Percentiles rank a stretch among this genome's conserved stretches.
phyloP scores from a whole-genome alignment of 805 yeast species.

The Wickerhamiella alocasiicola region DNA sequence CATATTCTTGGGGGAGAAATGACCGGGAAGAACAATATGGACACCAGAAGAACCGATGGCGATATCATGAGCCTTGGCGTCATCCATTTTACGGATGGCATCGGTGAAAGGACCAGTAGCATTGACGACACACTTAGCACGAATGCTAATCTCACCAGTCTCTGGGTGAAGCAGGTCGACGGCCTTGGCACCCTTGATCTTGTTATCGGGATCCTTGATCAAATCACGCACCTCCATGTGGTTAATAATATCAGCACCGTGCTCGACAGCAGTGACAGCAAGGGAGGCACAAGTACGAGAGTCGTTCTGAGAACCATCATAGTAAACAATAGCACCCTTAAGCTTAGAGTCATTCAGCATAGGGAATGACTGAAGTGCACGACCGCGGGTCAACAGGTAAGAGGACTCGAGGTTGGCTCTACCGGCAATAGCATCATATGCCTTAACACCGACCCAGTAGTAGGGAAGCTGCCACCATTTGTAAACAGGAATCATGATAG shows the following conservation, averaged over 20 bases:
- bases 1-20: conserved; percentile 74
- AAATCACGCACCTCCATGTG: conserved; percentile 72
- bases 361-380: conserved; percentile 67
- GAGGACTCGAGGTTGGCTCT: conserved; percentile 69
- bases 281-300: conserved; percentile 78
- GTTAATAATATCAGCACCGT: conserved; percentile 83
- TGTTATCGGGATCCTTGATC: conserved; percentile 46
- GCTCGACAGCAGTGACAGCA: conserved; percentile 72
- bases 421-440: conserved; percentile 90
- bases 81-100: conserved; percentile 73
- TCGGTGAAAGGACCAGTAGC: conserved; percentile 96
- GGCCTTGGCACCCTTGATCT: conserved; percentile 68
- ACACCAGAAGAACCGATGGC: conserved; percentile 94
- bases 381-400: conserved; percentile 53
- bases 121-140: conserved; percentile 66
- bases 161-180: conserved; percentile 44
- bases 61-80: conserved; percentile 45
- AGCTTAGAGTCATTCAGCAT: conserved; percentile 66
- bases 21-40: conserved; percentile 83
- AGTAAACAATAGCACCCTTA: conserved; percentile 86
- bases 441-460: conserved; percentile 79
- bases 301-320: conserved; percentile 91
- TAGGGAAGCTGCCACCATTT: conserved; percentile 93
- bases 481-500: conserved; percentile 93
- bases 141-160: conserved; percentile 46